Percentiles rank a stretch among this genome's conserved stretches.
phyloP scores from a whole-genome alignment of 129 eudicot genomes.

The Saposhnikovia divaricata region DNA sequence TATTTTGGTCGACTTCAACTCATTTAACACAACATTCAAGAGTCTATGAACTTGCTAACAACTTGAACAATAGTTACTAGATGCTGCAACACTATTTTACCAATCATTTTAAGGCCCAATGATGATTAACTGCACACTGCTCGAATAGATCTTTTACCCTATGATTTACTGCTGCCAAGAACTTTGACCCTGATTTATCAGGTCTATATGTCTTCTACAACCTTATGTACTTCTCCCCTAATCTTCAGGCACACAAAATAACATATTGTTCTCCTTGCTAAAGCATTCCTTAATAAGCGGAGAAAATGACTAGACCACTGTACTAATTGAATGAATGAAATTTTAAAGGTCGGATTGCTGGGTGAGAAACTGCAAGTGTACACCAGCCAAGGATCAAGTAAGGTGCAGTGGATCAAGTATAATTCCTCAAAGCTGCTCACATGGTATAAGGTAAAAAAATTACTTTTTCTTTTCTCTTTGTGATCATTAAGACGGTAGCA shows the following conservation, averaged over 20 bases:
- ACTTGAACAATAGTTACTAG: no score
- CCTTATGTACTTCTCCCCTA: not conserved
- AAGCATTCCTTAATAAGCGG: not conserved
- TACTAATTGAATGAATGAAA: not conserved
- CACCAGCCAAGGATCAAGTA: constrained; percentile 33
- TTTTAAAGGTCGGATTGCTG: constrained; percentile 53
- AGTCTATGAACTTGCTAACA: no score
- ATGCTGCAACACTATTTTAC: no score
- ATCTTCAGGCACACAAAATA: not conserved
- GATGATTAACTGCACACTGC: no score
- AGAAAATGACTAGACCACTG: not conserved
- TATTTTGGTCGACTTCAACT: no score
- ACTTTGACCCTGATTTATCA: no score
- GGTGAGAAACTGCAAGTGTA: constrained; percentile 57
- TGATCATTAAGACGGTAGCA: not conserved
- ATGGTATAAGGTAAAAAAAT: constrained; percentile 73
- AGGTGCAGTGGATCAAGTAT: constrained; percentile 40
- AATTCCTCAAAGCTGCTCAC: constrained; percentile 31
- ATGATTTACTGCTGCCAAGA: no score
- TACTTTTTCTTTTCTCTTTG: not conserved
- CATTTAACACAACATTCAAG: no score
- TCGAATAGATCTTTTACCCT: no score
- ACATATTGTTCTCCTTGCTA: not conserved
- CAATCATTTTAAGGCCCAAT: no score
- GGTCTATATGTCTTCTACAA: no score